A percentile compares a stretch with the other conserved stretches of the same genome.
phyloP scores from a whole-genome alignment of 1,284 basidiomycete genomes.

The Rhodotorula glutinis region DNA sequence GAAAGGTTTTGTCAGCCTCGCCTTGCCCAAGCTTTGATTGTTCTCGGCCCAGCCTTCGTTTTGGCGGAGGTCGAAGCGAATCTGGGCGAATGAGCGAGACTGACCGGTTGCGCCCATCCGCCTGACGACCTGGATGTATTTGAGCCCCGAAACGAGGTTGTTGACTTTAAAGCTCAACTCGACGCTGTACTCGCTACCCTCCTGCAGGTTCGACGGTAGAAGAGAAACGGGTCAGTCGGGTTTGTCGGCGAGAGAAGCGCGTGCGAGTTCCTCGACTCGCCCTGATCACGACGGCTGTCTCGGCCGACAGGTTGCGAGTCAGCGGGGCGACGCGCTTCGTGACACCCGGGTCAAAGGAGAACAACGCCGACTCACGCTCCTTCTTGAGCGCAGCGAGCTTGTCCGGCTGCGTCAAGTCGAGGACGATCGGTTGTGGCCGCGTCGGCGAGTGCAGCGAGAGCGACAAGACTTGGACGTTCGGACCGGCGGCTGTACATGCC shows the following conservation, averaged over 20 bases:
- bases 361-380: conserved; percentile 51
- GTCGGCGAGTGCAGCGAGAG: conserved; percentile 54
- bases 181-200: conserved; percentile 67
- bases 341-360: too few relatives aligned
- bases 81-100: conserved; percentile 6
- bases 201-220: conserved; percentile 48
- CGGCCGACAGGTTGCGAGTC: too few relatives aligned
- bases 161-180: conserved; percentile 73
- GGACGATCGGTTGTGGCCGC: conserved; percentile 50
- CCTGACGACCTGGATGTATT: conserved; percentile 80
- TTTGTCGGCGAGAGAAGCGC: background rate
- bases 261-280: background rate
- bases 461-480: conserved; percentile 33
- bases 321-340: too few relatives aligned
- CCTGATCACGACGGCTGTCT: conserved; percentile 34
- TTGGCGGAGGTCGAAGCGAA: too few relatives aligned
- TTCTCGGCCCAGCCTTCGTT: too few relatives aligned
- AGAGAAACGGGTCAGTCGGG: conserved; percentile 45
- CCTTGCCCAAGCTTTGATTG: too few relatives aligned
- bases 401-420: conserved; percentile 52
- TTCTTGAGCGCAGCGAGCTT: conserved; percentile 54
- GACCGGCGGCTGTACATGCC: conserved; percentile 5
- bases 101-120: conserved; percentile 57
- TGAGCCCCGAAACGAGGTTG: conserved; percentile 56
- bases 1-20: conserved; percentile 40